These are phyloP conservation scores for Salix dunnii DNA, from an alignment of 345 rosid genomes.

Conservation along the genomic window DNA sequence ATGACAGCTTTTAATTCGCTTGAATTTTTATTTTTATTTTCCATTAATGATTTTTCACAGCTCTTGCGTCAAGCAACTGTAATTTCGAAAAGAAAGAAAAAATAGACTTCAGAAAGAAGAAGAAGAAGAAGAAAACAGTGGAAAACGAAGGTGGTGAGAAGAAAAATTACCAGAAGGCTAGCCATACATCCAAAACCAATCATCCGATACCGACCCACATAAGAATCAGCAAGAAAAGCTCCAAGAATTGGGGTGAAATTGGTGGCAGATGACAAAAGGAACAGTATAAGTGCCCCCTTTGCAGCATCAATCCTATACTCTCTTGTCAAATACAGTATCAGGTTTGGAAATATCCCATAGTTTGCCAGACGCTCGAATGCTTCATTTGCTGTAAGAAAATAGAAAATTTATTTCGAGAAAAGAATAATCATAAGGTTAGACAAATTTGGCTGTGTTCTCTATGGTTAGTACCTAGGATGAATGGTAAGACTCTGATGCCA, in stretches of 20 bases:
- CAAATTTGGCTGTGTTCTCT: too few relatives aligned
- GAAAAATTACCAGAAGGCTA: slow-evolving; percentile 42
- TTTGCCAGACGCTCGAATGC: slow-evolving; percentile 60
- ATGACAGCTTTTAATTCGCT: too few relatives aligned
- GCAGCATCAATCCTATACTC: slow-evolving; percentile 49
- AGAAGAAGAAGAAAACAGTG: too few relatives aligned
- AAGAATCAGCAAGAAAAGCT: slow-evolving; percentile 68
- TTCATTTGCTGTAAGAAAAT: slow-evolving; percentile 38
- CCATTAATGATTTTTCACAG: too few relatives aligned
- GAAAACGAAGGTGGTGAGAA: too few relatives aligned
- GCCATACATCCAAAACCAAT: slow-evolving; percentile 48
- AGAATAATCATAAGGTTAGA: too few relatives aligned
- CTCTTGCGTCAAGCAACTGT: too few relatives aligned
- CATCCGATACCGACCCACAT: slow-evolving; percentile 48
- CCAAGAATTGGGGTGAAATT: slow-evolving; percentile 52
- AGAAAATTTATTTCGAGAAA: too few relatives aligned
- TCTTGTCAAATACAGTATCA: slow-evolving; percentile 54
- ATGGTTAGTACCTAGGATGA: slow-evolving; percentile 47
- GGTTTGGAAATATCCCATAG: slow-evolving; percentile 45
- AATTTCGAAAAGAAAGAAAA: too few relatives aligned
- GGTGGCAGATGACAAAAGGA: slow-evolving; percentile 57
- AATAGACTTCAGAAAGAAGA: too few relatives aligned
- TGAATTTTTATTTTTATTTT: too few relatives aligned
- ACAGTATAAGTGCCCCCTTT: slow-evolving; percentile 39
- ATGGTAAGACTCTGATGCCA: slow-evolving; percentile 43